Conservation (phyloP, 495 filamentous ascomycete species). For the Baudoinia panamericana region DNA sequence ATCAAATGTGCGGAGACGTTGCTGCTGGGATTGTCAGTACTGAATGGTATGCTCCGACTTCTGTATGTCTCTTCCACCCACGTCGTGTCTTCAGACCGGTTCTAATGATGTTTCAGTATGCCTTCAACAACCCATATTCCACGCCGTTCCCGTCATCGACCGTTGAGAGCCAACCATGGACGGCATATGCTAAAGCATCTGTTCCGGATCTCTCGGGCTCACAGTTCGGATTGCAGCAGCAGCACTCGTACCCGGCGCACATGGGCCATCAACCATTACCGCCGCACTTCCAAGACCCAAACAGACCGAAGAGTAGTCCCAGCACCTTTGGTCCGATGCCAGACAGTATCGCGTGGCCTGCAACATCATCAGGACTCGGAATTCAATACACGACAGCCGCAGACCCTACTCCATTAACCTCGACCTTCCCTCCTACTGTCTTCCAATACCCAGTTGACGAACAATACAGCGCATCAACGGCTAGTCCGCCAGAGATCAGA, state of each 20-base stretch:
- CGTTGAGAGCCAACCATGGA: conserved; percentile 15
- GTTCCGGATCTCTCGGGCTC: conserved; percentile 12
- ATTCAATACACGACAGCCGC: conserved; percentile 25
- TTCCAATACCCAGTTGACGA: conserved; percentile 15
- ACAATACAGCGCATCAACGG: conserved; percentile 12
- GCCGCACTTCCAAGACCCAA: conserved; percentile 15
- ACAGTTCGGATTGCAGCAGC: conserved; percentile 2
- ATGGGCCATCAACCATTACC: not conserved
- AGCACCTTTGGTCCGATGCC: conserved; percentile 27
- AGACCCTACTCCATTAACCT: conserved; percentile 20
- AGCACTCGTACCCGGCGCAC: not conserved
- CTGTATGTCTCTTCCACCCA: conserved; percentile 9
- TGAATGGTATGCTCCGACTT: conserved; percentile 17
- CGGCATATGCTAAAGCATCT: conserved; percentile 9
- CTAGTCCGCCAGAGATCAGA: conserved; percentile 21
- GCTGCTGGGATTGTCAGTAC: conserved; percentile 3
- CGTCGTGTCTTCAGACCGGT: not conserved
- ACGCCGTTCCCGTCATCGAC: conserved; percentile 19
- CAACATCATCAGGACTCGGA: conserved; percentile 22
- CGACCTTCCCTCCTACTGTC: conserved; percentile 9
- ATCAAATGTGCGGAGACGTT: conserved; percentile 11
- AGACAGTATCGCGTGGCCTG: conserved; percentile 24
- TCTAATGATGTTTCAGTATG: conserved; percentile 12
- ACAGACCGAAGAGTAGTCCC: conserved; percentile 28
- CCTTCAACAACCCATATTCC: conserved; percentile 19